Conservation (phyloP, 2,329 filamentous ascomycete species). For the Exophiala mesophila region DNA sequence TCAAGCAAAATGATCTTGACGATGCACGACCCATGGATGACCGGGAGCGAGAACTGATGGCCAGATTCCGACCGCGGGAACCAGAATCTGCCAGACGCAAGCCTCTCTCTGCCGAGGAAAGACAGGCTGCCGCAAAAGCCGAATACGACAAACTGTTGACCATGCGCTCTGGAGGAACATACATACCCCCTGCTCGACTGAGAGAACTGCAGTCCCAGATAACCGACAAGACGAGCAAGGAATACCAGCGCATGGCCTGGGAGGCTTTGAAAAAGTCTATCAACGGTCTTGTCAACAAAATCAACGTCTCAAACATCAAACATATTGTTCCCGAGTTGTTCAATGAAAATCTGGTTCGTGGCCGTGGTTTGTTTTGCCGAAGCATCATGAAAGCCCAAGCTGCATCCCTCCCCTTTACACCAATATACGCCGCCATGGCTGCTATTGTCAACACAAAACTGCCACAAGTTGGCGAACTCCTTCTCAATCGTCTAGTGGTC, state of each 20-base stretch:
- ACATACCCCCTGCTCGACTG: conserved; percentile 87
- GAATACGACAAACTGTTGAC: conserved; percentile 89
- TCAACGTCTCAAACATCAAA: conserved; percentile 98
- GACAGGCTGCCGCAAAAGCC: conserved; percentile 80
- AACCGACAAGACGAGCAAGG: conserved; percentile 91
- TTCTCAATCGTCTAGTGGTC: conserved; percentile 77
- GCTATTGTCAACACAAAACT: conserved; percentile 97
- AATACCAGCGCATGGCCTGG: conserved; percentile 99
- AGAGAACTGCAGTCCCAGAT: conserved; percentile 93
- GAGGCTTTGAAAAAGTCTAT: conserved; percentile 98
- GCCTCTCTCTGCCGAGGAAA: conserved; percentile 69
- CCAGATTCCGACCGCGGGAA: conserved; percentile 51
- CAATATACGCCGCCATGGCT: conserved; percentile 92
- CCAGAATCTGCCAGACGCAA: conserved; percentile 44
- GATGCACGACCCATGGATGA: conserved; percentile 48
- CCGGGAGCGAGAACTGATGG: conserved; percentile 47
- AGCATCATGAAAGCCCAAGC: conserved; percentile 99
- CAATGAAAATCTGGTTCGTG: conserved; percentile 85
- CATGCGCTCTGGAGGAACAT: conserved; percentile 91
- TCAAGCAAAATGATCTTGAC: conserved; percentile 33
- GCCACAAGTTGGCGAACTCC: conserved; percentile 85
- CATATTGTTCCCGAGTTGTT: conserved; percentile 94
- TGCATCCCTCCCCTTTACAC: conserved; percentile 89
- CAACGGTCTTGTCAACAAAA: conserved; percentile 98
- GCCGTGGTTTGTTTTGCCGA: conserved; percentile 86